These are phyloP conservation scores for Globisporangium iwayamae DNA, from an alignment of 352 stramenopile genomes.

Conservation along the genomic window DNA sequence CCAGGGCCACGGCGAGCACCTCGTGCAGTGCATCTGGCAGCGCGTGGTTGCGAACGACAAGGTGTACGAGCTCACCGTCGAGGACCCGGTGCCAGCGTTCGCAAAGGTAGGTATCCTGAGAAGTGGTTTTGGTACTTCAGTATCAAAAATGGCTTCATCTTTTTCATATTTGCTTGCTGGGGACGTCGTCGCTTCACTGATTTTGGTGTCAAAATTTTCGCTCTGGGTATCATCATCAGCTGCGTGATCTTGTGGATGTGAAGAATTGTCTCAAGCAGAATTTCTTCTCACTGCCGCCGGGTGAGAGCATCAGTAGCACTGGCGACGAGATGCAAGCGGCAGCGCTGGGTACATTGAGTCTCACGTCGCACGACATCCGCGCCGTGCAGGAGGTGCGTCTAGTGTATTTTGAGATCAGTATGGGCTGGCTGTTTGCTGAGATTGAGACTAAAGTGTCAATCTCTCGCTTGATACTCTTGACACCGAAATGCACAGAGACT, in stretches of 20 bases:
- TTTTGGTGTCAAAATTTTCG: not conserved
- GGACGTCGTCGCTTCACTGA: not conserved
- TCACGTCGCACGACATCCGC: conserved; percentile 49
- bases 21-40: conserved; percentile 63
- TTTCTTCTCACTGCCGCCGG: conserved; percentile 56
- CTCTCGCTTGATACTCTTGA: not conserved
- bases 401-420: not conserved
- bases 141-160: conserved; percentile 2
- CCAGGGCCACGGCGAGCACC: conserved; percentile 73
- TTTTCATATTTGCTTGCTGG: not conserved
- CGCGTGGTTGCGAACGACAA: conserved; percentile 44
- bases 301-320: conserved; percentile 8
- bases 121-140: not conserved
- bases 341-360: conserved; percentile 27
- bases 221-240: conserved; percentile 20
- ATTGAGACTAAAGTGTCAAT: not conserved
- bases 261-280: conserved; percentile 52
- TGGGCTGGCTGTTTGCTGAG: not conserved
- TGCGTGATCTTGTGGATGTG: conserved; percentile 69
- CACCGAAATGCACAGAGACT: conserved; percentile 30
- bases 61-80: conserved; percentile 83
- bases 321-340: conserved; percentile 17
- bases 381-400: conserved; percentile 52
- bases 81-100: conserved; percentile 81
- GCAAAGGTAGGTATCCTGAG: conserved; percentile 15